Conservation (phyloP, 1,284 basidiomycete species). For the Dichomitus squalens region DNA sequence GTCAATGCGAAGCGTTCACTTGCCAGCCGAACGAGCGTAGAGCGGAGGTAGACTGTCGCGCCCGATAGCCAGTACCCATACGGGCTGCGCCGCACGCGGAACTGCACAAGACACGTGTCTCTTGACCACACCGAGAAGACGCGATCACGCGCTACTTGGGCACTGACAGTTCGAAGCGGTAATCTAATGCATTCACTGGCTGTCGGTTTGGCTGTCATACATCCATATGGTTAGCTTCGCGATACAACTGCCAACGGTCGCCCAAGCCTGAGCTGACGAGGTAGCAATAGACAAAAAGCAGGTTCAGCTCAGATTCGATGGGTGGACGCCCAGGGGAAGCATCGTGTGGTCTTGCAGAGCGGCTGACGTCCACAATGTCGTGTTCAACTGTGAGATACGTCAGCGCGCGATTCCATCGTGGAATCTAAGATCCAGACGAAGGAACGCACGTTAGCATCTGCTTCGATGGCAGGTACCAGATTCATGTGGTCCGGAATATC, state of each 20-base stretch:
- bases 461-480: constrained; percentile 59
- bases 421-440: not conserved
- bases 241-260: too few relatives aligned
- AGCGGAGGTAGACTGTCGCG: constrained; percentile 1
- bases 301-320: constrained; percentile 30
- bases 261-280: not conserved
- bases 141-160: not conserved
- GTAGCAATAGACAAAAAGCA: constrained; percentile 11
- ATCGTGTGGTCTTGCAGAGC: constrained; percentile 46
- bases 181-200: constrained; percentile 3
- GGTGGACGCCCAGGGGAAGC: constrained; percentile 56
- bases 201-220: not conserved
- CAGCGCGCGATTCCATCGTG: constrained; percentile 2
- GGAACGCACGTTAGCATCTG: constrained; percentile 30
- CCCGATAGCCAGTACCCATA: constrained; percentile 9
- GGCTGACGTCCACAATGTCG: constrained; percentile 40
- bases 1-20: not conserved
- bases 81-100: constrained; percentile 3
- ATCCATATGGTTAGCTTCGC: not conserved
- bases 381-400: constrained; percentile 40
- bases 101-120: constrained; percentile 3
- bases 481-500: constrained; percentile 78
- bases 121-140: not conserved
- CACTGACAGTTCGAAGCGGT: not conserved
- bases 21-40: not conserved